phyloP scores from a whole-genome alignment of 2,329 filamentous ascomycete genomes.

The Escovopsis weberi region DNA sequence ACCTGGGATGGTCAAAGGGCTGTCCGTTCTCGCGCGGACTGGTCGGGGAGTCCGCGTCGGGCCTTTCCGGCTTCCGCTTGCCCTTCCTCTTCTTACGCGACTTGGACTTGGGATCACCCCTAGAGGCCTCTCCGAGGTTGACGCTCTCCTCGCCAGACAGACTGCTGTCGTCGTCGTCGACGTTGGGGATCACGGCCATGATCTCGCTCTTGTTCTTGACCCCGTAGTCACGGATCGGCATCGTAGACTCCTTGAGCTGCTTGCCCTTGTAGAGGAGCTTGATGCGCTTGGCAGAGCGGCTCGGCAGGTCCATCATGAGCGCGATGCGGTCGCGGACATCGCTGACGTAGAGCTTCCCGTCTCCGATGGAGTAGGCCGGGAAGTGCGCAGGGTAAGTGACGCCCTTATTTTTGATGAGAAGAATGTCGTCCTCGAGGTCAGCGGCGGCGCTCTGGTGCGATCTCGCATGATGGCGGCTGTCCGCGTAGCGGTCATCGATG shows the following conservation, averaged over 20 bases:
- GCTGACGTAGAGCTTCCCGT: constrained; percentile 52
- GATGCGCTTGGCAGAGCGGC: constrained; percentile 35
- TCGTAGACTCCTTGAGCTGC: constrained; percentile 50
- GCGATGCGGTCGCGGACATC: constrained; percentile 55
- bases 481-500: constrained; percentile 31
- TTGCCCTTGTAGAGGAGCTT: constrained; percentile 62
- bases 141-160: constrained; percentile 30
- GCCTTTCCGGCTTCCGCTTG: constrained; percentile 28
- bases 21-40: constrained; percentile 31
- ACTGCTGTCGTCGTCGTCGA: constrained; percentile 16
- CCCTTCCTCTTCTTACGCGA: constrained; percentile 24
- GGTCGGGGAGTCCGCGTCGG: constrained; percentile 26
- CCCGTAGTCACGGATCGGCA: constrained; percentile 43
- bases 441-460: constrained; percentile 19
- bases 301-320: constrained; percentile 48
- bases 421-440: constrained; percentile 48
- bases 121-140: constrained; percentile 29
- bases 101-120: constrained; percentile 19
- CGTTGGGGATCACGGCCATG: constrained; percentile 31
- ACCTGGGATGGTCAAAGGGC: constrained; percentile 18
- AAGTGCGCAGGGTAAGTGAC: constrained; percentile 56
- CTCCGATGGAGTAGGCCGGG: constrained; percentile 59
- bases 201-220: constrained; percentile 48
- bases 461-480: constrained; percentile 23
- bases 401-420: constrained; percentile 54